Evolutionary conservation across 306 rosid species (phyloP).

Genomic region (Albizia julibrissin): DNA sequence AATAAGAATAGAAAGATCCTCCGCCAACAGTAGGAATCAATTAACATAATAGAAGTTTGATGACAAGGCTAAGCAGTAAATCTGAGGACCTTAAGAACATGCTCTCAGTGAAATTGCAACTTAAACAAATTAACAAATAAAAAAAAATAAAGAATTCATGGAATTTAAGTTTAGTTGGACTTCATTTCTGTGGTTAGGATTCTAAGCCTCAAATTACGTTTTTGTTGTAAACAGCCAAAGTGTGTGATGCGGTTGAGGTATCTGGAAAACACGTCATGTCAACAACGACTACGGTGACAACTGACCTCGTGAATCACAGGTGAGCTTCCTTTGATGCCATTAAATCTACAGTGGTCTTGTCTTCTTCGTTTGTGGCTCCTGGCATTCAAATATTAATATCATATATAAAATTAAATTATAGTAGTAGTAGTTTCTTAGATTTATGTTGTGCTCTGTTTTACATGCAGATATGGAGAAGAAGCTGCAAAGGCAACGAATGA

Average conservation of each 20-base stretch:
- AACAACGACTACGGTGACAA: conserved; percentile 83
- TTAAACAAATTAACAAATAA: not conserved
- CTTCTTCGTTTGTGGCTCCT: too few relatives aligned
- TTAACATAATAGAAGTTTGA: not conserved
- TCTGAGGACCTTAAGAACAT: not conserved
- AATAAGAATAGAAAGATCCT: not conserved
- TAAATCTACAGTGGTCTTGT: not conserved
- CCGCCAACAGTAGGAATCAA: not conserved
- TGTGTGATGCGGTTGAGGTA: conserved; percentile 90
- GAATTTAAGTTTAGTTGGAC: not conserved
- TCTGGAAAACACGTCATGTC: conserved; percentile 93
- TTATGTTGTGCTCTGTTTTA: too few relatives aligned
- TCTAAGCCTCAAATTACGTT: conserved; percentile 21
- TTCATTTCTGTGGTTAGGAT: conserved; percentile 19
- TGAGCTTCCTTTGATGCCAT: conserved; percentile 23
- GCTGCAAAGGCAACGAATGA: conserved; percentile 81
- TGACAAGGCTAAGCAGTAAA: not conserved
- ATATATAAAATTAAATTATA: too few relatives aligned
- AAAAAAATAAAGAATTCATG: not conserved
- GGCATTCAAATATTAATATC: too few relatives aligned
- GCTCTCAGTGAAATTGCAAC: not conserved
- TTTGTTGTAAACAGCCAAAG: conserved; percentile 62
- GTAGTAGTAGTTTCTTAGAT: too few relatives aligned
- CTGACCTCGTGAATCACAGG: conserved; percentile 83
- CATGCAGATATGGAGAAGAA: conserved; percentile 82